These are phyloP conservation scores for Chrysoporthe deuterocubensis DNA, from an alignment of 2,329 filamentous ascomycete genomes.

Conservation along the genomic window DNA sequence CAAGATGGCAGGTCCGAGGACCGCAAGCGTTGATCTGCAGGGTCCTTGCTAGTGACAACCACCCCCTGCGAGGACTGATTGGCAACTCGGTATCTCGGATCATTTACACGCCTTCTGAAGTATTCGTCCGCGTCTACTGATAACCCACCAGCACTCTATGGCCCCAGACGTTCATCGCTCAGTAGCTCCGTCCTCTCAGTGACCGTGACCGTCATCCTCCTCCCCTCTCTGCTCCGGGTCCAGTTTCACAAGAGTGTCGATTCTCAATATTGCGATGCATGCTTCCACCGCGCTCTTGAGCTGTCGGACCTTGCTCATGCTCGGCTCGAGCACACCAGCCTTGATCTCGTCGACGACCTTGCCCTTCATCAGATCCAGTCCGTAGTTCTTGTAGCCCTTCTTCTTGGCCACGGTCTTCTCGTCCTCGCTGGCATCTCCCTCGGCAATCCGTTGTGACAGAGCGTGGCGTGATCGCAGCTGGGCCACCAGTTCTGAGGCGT, in stretches of 20 bases:
- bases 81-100: slow-evolving; percentile 9
- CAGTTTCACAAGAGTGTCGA: slow-evolving; percentile 97
- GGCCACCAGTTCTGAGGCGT: slow-evolving; percentile 91
- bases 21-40: slow-evolving; percentile 1
- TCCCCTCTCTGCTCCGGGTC: slow-evolving; percentile 82
- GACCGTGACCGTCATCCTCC: slow-evolving; percentile 84
- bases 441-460: slow-evolving; percentile 86
- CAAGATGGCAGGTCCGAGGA: slow-evolving; percentile 11
- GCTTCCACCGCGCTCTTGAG: slow-evolving; percentile 98
- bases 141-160: background rate
- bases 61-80: background rate
- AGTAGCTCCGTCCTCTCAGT: slow-evolving; percentile 54
- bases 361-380: slow-evolving; percentile 85
- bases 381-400: slow-evolving; percentile 99
- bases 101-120: slow-evolving; percentile 16
- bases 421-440: slow-evolving; percentile 82
- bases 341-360: slow-evolving; percentile 94
- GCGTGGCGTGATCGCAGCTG: slow-evolving; percentile 94
- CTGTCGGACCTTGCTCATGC: slow-evolving; percentile 97
- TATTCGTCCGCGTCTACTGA: slow-evolving; percentile 6
- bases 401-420: slow-evolving; percentile 89
- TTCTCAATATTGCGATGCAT: slow-evolving; percentile 98
- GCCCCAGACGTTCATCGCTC: background rate
- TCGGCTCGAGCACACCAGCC: slow-evolving; percentile 92
- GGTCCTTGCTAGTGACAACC: background rate